Evolutionary conservation across 2,329 filamentous ascomycete genomes (phyloP).

Genomic region (Cytospora mali): DNA sequence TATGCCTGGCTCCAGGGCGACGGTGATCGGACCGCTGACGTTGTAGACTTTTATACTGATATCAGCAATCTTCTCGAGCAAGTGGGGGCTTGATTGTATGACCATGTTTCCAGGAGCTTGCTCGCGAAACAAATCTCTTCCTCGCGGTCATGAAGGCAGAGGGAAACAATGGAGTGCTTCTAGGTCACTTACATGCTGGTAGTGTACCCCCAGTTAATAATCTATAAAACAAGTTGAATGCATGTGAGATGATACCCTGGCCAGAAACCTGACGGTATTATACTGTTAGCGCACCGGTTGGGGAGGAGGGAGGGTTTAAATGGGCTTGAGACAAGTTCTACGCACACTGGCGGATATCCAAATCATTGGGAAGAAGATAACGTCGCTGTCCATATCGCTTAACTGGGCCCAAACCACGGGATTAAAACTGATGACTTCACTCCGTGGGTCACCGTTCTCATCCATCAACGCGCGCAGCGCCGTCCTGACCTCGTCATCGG

Average conservation of each 20-base stretch:
- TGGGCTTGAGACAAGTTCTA: no score
- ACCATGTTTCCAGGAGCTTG: neutral
- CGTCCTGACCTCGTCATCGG: neutral
- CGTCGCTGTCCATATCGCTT: neutral
- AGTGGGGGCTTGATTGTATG: neutral
- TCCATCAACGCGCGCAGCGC: neutral
- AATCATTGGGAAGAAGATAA: neutral
- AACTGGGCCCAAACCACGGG: neutral
- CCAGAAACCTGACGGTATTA: neutral
- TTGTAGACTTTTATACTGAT: neutral
- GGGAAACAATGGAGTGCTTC: neutral
- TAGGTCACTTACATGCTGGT: neutral
- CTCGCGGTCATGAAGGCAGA: neutral
- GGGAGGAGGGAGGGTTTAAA: no score
- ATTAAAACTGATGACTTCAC: accelerated
- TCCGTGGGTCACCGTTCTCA: neutral
- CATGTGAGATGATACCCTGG: neutral
- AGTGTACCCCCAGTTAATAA: neutral
- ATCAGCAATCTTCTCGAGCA: neutral
- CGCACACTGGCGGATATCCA: neutral
- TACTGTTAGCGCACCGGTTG: neutral
- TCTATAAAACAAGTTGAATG: neutral
- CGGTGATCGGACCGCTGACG: neutral
- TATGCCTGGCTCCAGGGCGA: neutral
- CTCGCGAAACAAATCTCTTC: neutral